These are phyloP conservation scores for Hymenoscyphus repandus DNA, from an alignment of 2,329 filamentous ascomycete species.

Conservation along the genomic window DNA sequence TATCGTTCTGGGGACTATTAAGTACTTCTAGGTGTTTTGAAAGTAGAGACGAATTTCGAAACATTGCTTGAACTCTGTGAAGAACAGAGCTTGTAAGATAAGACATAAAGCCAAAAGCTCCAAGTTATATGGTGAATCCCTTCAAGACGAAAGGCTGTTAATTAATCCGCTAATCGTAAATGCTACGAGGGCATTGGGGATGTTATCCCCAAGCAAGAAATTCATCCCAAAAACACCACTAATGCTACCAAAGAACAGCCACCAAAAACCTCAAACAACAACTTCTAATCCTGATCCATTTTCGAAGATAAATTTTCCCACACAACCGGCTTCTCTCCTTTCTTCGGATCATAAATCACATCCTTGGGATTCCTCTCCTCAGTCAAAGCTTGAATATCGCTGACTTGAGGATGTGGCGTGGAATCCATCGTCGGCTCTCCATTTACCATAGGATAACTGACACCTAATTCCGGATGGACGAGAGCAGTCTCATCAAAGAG, in stretches of 20 bases:
- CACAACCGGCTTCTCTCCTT: background rate
- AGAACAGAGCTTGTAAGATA: no score
- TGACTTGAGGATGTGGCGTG: background rate
- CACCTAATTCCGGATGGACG: slow-evolving; percentile 1
- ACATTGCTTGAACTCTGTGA: no score
- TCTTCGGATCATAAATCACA: background rate
- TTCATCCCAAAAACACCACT: background rate
- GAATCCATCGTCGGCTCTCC: background rate
- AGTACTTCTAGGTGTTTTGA: no score
- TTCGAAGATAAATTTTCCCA: background rate
- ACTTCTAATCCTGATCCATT: background rate
- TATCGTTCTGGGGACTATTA: no score
- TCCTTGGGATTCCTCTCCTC: slow-evolving; percentile 4
- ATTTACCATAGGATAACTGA: slow-evolving; percentile 5
- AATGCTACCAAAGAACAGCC: background rate
- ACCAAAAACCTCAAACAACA: background rate
- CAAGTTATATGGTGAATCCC: no score
- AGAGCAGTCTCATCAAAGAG: slow-evolving; percentile 2
- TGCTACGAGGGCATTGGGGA: no score
- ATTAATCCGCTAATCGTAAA: no score
- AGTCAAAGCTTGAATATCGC: slow-evolving; percentile 3
- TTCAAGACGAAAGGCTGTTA: no score
- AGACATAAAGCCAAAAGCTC: no score
- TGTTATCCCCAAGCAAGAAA: no score
- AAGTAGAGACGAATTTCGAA: no score